phyloP scores from a whole-genome alignment of 768 basidiomycete species.

The Termitomyces titanicus region DNA sequence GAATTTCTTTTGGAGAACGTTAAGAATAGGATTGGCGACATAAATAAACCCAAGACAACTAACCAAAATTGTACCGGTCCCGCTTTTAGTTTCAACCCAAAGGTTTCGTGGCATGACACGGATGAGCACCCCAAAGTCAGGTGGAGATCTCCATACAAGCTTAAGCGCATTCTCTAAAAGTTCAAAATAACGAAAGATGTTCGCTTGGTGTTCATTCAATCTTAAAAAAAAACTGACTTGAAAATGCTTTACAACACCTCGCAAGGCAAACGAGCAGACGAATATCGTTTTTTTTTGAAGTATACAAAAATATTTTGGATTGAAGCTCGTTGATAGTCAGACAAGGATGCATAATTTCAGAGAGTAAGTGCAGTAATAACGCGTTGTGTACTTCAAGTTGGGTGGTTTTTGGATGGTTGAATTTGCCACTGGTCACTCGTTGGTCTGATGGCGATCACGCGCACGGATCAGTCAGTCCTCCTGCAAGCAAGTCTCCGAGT shows the following conservation, averaged over 20 bases:
- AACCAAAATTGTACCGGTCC: not conserved
- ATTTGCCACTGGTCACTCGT: too few species aligned
- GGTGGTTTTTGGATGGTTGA: too few species aligned
- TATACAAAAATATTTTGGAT: not conserved
- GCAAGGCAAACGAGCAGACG: not conserved
- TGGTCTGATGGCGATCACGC: too few species aligned
- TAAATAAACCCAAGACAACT: not conserved
- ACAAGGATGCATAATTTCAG: not conserved
- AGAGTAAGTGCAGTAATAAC: too few species aligned
- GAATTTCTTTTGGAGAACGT: not conserved
- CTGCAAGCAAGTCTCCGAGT: too few species aligned
- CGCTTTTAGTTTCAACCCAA: not conserved
- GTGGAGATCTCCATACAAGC: not conserved
- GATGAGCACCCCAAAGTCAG: not conserved
- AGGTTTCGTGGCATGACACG: not conserved
- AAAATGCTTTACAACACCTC: not conserved
- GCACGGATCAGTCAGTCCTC: too few species aligned
- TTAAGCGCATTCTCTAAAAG: not conserved
- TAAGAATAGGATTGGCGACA: not conserved
- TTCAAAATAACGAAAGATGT: not conserved
- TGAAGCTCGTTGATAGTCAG: not conserved
- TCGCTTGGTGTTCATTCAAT: not conserved
- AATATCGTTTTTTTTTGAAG: not conserved
- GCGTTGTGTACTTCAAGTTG: too few species aligned
- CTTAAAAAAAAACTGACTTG: not conserved